Percentiles rank a stretch among this genome's conserved stretches.
These are phyloP conservation scores for Jaapia argillacea DNA, from an alignment of 768 basidiomycete genomes.

Conservation along the genomic window DNA sequence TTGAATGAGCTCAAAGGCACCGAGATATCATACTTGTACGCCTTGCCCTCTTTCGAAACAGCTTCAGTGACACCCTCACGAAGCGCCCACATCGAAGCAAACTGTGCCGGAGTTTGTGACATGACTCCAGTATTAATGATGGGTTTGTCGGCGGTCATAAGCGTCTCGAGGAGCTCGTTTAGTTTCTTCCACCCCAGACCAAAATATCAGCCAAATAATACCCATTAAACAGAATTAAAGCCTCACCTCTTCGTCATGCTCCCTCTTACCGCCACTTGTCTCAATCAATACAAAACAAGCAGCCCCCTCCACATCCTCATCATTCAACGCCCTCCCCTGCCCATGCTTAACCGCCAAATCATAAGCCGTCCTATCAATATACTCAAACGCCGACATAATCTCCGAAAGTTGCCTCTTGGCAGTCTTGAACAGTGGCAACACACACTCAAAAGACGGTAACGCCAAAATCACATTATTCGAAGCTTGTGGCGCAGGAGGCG, in stretches of 20 bases:
- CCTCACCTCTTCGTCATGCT: conserved; percentile 89
- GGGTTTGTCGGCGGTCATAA: conserved; percentile 63
- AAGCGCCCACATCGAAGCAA: conserved; percentile 82
- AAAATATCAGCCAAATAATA: neutral
- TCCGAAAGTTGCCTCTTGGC: conserved; percentile 82
- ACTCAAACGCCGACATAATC: conserved; percentile 96
- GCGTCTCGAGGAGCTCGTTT: conserved; percentile 59
- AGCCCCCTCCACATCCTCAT: conserved; percentile 66
- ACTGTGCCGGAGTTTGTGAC: conserved; percentile 85
- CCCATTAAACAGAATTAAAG: conserved; percentile 2
- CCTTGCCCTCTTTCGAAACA: conserved; percentile 85
- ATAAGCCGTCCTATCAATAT: conserved; percentile 81
- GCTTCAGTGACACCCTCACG: conserved; percentile 92
- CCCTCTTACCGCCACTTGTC: conserved; percentile 86
- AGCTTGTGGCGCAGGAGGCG: conserved; percentile 72
- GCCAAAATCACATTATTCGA: conserved; percentile 90
- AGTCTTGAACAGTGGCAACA: conserved; percentile 75
- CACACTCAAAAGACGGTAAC: conserved; percentile 76
- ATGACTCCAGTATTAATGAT: conserved; percentile 86
- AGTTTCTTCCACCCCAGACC: conserved; percentile 90
- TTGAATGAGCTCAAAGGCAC: conserved; percentile 84
- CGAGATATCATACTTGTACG: conserved; percentile 95
- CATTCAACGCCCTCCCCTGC: conserved; percentile 65
- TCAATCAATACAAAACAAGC: conserved; percentile 89
- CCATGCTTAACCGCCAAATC: conserved; percentile 79